A percentile compares a stretch with the other conserved stretches of the same genome.
These are phyloP conservation scores for Amniculicola lignicola DNA, from an alignment of 495 filamentous ascomycete genomes.

Conservation along the genomic window DNA sequence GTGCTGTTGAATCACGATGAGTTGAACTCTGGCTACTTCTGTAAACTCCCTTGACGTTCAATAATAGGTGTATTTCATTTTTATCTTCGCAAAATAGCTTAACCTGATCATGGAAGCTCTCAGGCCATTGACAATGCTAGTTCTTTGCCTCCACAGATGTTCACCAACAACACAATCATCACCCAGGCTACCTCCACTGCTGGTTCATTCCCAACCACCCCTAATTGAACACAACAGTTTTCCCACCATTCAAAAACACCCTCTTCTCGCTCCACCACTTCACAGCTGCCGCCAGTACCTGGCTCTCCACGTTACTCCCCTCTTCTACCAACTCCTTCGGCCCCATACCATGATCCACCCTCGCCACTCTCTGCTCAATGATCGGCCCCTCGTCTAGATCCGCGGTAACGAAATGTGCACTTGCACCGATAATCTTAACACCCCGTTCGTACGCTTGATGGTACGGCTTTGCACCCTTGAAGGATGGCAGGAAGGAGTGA, in stretches of 20 bases:
- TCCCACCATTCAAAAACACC: slow-evolving; percentile 67
- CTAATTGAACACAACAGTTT: slow-evolving; percentile 69
- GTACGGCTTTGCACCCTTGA: slow-evolving; percentile 79
- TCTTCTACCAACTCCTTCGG: slow-evolving; percentile 68
- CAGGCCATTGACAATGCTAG: too few species aligned
- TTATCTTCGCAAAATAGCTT: too few species aligned
- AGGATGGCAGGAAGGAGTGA: slow-evolving; percentile 72
- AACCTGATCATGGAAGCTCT: too few species aligned
- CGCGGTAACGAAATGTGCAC: slow-evolving; percentile 72
- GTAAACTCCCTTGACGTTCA: too few species aligned
- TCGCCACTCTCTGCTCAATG: slow-evolving; percentile 70
- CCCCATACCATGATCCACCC: slow-evolving; percentile 67
- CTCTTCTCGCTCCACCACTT: slow-evolving; percentile 71
- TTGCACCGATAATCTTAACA: slow-evolving; percentile 77
- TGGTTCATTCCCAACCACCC: too few species aligned
- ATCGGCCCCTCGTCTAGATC: slow-evolving; percentile 76
- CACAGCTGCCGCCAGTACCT: slow-evolving; percentile 66
- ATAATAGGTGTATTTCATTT: too few species aligned
- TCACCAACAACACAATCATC: too few species aligned
- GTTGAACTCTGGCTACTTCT: too few species aligned
- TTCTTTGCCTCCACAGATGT: too few species aligned
- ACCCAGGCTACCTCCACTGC: too few species aligned
- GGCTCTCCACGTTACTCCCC: slow-evolving; percentile 72
- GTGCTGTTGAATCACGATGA: too few species aligned
- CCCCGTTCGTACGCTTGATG: slow-evolving; percentile 75